Base-by-base conservation (phyloP, 371 early-diverging fungal genomes). In the Mucor sp. region DNA sequence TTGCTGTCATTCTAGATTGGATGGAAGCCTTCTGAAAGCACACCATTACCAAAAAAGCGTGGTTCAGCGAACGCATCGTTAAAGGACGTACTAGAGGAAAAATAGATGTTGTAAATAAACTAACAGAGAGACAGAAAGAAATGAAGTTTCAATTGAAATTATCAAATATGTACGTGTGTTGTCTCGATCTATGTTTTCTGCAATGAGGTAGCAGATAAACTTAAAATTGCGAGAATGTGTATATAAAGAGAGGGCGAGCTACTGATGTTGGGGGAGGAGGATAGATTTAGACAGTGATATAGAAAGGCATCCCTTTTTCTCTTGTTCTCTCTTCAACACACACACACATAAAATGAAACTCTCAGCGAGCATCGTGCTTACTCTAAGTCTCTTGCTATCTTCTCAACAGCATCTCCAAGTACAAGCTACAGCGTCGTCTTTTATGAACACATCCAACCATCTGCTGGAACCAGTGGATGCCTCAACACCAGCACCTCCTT, bases 21-120 rank as follows among this genome's bases (percentile, higher is more conserved):
- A 32, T 95, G 94, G 95, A 95, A 94, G 70, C 93, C 93, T 6
- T 87, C 92, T 30, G 74, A 81, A 21, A 80, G 86, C 6, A 92
- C 93, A 63, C 91, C 93, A 39, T 84, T 88, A 68, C 92, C 94
- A 9, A 76, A 86, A 66, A 79, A 85, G 48, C 81, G 94, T 17
- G 95, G 95, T 6, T 86, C 91, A 0, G 94, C 88, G 4, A 84
- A 83, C 61, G 72, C 80, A 2, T 91, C 91, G 11, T 77, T 95
- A 32, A 95, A 95, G 73, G 85, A 88, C 9, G 78, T 74, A 32
- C 72, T 89, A 47, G 65, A 65, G 27, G 63, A 57, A 27, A 41
- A 58, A 44, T 55, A 48, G 27, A 50, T 58, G 50, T 23, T 60
- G 47, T 57, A 27, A 19, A 28, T 56, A 27, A 32, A 43, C 33